These are phyloP conservation scores for Trametes punicea DNA, from an alignment of 768 basidiomycete genomes.

Conservation along the genomic window DNA sequence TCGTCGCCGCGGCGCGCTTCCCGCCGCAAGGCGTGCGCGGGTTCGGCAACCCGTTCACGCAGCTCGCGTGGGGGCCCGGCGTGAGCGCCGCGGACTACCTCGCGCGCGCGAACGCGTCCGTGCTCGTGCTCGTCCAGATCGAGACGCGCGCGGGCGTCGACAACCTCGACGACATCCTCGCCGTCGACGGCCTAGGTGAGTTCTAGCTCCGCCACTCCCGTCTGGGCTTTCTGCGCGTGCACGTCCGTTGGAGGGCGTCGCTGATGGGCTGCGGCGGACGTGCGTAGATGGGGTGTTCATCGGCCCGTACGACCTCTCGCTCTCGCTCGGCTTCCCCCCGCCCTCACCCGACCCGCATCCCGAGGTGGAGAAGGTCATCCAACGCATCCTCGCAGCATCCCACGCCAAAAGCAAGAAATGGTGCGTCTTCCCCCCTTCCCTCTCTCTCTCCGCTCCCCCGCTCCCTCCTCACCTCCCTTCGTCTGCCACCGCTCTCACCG, in stretches of 20 bases:
- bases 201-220: no score
- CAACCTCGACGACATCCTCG: conserved; percentile 40
- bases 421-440: conserved; percentile 31
- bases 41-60: conserved; percentile 63
- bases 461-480: background rate
- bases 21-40: conserved; percentile 62
- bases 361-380: conserved; percentile 57
- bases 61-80: conserved; percentile 47
- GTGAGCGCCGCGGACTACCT: conserved; percentile 51
- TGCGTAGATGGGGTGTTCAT: conserved; percentile 53
- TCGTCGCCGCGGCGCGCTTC: conserved; percentile 57
- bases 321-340: conserved; percentile 54
- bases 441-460: background rate
- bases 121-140: conserved; percentile 40
- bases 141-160: conserved; percentile 39
- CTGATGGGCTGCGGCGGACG: background rate
- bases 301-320: conserved; percentile 67
- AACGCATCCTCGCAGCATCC: conserved; percentile 45
- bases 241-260: no score
- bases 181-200: conserved; percentile 37
- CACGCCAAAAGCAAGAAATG: conserved; percentile 64
- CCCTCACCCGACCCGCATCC: conserved; percentile 66
- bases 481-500: background rate
- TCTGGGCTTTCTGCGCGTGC: no score
- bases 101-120: conserved; percentile 39